phyloP scores from a whole-genome alignment of 2,329 filamentous ascomycete species.

The Fusarium vanettenii region DNA sequence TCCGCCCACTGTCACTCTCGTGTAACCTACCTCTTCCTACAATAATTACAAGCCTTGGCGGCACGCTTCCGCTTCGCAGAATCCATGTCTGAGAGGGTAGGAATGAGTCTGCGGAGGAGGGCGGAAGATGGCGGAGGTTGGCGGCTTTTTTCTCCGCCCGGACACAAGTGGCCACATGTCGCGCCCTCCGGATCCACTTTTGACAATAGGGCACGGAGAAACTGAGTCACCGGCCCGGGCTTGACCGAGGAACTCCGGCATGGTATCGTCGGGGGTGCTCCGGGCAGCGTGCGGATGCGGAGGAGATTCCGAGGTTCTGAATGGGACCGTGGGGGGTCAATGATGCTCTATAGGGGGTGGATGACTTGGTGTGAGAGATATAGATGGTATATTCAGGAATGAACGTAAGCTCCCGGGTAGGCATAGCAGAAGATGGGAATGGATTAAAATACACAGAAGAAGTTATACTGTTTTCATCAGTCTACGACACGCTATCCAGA shows the following conservation, averaged over 20 bases:
- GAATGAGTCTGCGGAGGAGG: conserved; percentile 18
- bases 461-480: neutral
- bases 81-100: conserved; percentile 17
- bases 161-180: neutral
- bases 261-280: neutral
- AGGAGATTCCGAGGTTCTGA: neutral
- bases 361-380: neutral
- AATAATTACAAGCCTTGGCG: conserved; percentile 40
- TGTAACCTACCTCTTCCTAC: conserved; percentile 26
- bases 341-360: neutral
- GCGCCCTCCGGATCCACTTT: neutral
- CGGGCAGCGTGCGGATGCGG: neutral
- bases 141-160: conserved; percentile 25
- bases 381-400: neutral
- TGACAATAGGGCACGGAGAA: neutral
- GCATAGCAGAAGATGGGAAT: neutral
- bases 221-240: neutral
- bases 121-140: conserved; percentile 23
- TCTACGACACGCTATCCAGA: too few relatives aligned
- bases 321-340: neutral
- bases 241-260: neutral
- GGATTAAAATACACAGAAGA: neutral
- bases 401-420: neutral
- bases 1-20: neutral
- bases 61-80: conserved; percentile 38